Base-by-base conservation (phyloP, 768 basidiomycete genomes). In the Termitomyces sp. region DNA sequence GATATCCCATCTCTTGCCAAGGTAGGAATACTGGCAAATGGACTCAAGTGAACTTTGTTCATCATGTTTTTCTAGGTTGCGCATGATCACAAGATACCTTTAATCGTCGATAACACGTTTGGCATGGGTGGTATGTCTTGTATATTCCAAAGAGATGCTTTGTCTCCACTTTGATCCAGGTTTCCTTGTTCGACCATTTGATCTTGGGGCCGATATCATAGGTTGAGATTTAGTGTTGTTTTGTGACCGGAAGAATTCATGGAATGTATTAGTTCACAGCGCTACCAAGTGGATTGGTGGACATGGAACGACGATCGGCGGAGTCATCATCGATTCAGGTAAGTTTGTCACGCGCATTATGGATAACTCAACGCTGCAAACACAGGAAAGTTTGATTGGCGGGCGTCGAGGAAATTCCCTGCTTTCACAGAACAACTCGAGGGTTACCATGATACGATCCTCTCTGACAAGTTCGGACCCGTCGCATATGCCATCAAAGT, bases 241-340 rank as follows among this genome's bases (percentile, higher is more conserved):
- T 3, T 5, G 14, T 31, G 18, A 1, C 10, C 13, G 1, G n/a
- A 12, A 12, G 16, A 3, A 4, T 46, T 43, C 12, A 13, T 36
- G 46, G 31, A 32, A 39, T 56, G 4, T 55, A 14, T 14, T 29
- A 77, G 85, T 90, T 18, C 85, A 91, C 67, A 87, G 85, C 50
- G 87, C 87, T 0, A 91, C 90, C 1, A 92, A 93, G 65, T 93
- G 90, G 91, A 90, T 92, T 34, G 85, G 87, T 13, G 86, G 87
- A 0, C 88, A 90, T 59, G 90, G 91, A 31, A 91, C 85, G 0
- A 88, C 87, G 24, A 88, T 93, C 47, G 89, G 78, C 4, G 91
- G 90, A 42, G 82, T 90, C 29, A 73, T 93, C 57, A 69, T 92
- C 47, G 89, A 91, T 67, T 79, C 81, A 9, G 89, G 88, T 81